Evolutionary conservation across 2,329 filamentous ascomycete genomes (phyloP), one percentile per base, ranked within the genome.

Genomic region (Hypocrella siamensis): DNA sequence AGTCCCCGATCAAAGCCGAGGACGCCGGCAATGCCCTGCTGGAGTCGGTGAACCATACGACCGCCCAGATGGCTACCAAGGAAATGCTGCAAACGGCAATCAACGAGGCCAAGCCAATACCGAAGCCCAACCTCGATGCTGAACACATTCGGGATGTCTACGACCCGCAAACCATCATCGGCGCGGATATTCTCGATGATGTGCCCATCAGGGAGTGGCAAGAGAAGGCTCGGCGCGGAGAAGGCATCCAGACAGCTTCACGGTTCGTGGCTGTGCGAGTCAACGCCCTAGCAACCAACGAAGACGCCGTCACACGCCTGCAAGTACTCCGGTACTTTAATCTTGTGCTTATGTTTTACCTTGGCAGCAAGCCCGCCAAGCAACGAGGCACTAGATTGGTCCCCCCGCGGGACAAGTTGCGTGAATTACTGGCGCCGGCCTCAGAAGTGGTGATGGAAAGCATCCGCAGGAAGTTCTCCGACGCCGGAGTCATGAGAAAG

Each of bases 171-270:
- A 60, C 60, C 6, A 60, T 90, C 24, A 73, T 90, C 32, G 78
- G 79, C 2, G 54, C 58, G 16, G 75, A 80, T 24, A 68, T 79
- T 17, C 65, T 85, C 50, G 69, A 71, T 31, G 57, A 71, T 10
- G 63, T 90, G 6, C 70, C 75, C 9, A 67, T 86, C 35, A 71
- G 72, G 46, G 75, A 83, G 41, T 90, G 82, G 82, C 66, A 79
- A 40, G 71, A 83, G 36, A 65, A 68, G 30, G 62, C 67, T n/a
- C 66, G 67, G 42, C 63, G 66, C 17, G 64, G 66, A 19, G 61
- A 75, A 41, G 60, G 63, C 32, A 61, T 81, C 24, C 49, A 65
- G 28, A 57, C 75, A 21, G 57, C 53, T 26, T 79, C 73, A 24
- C 65, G 66, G 36, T 86, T 70, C 42, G 75, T 85, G 5, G 74